A percentile compares a stretch with the other conserved stretches of the same genome.
Evolutionary conservation across 2,329 filamentous ascomycete species (phyloP).

Genomic region (Diaporthe nobilis): DNA sequence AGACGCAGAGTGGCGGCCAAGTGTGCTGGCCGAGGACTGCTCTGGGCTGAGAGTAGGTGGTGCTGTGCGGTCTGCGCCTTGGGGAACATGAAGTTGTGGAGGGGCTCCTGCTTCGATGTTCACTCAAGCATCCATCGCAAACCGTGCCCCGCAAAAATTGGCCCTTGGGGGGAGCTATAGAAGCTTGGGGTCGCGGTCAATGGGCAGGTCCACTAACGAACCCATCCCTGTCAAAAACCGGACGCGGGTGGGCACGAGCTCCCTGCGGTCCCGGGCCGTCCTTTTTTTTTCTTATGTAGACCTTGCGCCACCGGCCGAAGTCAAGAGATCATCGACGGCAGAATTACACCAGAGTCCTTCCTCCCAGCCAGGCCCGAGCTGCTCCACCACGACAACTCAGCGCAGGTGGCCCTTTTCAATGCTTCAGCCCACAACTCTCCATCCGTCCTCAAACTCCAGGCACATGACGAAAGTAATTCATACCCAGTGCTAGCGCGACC

Average conservation of each 20-base stretch:
- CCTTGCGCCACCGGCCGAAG: constrained; percentile 25
- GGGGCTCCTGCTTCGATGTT: constrained; percentile 21
- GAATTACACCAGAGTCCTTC: background rate
- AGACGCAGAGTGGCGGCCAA: background rate
- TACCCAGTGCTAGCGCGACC: background rate
- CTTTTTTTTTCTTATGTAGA: background rate
- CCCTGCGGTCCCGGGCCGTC: constrained; percentile 28
- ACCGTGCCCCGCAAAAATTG: constrained; percentile 39
- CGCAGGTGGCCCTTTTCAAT: constrained; percentile 3
- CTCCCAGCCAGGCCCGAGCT: constrained; percentile 21
- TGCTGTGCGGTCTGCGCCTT: constrained; percentile 4
- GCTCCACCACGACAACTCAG: constrained; percentile 14
- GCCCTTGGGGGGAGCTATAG: constrained; percentile 8
- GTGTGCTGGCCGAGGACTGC: background rate
- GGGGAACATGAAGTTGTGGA: constrained; percentile 19
- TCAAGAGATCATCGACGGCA: constrained; percentile 37
- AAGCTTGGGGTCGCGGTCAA: constrained; percentile 25
- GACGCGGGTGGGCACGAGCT: constrained; percentile 26
- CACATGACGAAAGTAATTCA: constrained; percentile 2
- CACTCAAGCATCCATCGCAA: constrained; percentile 24
- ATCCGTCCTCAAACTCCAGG: background rate
- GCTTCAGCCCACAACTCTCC: background rate
- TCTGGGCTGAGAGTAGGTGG: background rate
- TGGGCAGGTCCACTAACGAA: background rate
- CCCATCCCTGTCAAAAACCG: constrained; percentile 15